Evolutionary conservation across 306 rosid genomes (phyloP).

Genomic region (Glycine soja): DNA sequence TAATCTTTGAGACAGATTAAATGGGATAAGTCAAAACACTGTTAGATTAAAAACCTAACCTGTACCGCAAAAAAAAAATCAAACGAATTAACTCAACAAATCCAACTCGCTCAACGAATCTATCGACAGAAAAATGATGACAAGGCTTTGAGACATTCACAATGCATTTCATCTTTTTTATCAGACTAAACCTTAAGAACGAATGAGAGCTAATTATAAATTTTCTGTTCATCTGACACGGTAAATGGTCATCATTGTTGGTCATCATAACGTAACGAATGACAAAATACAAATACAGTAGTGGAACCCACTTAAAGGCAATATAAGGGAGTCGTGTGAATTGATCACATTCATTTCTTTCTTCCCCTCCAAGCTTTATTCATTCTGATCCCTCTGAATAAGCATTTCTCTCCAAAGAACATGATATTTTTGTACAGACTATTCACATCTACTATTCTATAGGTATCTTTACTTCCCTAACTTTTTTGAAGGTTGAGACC

Average conservation of each 20-base stretch:
- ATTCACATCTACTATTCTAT: conserved; percentile 50
- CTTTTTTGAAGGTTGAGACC: not conserved
- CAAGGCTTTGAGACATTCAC: not conserved
- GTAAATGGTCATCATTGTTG: conserved; percentile 18
- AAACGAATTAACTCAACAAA: too few relatives aligned
- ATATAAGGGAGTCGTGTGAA: not conserved
- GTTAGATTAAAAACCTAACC: too few relatives aligned
- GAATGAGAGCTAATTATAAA: not conserved
- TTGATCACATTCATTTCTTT: conserved; percentile 13
- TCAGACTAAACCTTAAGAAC: not conserved
- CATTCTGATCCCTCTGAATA: not conserved
- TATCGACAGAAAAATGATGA: not conserved
- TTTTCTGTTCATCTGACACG: not conserved
- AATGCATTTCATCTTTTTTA: too few relatives aligned
- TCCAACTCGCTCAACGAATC: not conserved
- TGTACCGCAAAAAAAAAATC: too few relatives aligned
- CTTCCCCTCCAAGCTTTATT: conserved; percentile 15
- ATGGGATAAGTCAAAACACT: too few relatives aligned
- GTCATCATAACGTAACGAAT: conserved; percentile 22
- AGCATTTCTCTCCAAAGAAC: conserved; percentile 44
- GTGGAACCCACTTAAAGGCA: not conserved
- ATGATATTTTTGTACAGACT: conserved; percentile 46
- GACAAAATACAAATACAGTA: conserved; percentile 27
- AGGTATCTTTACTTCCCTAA: conserved; percentile 23
- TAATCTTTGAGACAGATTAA: too few relatives aligned